Evolutionary conservation across 306 rosid genomes (phyloP), one percentile per base, ranked within the genome.

Genomic region (Quercus mongolica): DNA sequence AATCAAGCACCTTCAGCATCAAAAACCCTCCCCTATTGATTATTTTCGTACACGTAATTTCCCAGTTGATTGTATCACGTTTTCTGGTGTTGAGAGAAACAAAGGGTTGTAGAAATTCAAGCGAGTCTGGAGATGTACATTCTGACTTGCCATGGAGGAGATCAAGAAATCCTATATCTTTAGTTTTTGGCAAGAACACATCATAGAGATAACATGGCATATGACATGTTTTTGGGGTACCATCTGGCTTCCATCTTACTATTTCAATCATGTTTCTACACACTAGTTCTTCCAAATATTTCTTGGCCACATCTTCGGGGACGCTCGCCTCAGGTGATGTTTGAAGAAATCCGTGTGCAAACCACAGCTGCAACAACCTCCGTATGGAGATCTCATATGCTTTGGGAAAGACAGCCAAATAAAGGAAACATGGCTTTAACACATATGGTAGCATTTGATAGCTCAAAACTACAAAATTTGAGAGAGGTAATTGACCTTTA

Each of bases 1-100:
- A 77, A 79, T 79, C 67, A 17, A 79, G 76, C 77, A 72, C 82
- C 25, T n/a, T 79, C 13, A 61, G 82, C 28, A 79, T 14, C 13
- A 55, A 30, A 52, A 59, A 79, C 3, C 77, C 77, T 28, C 82
- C 26, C 28, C 31, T 71, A 10, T 11, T 21, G 6, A 35, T 72
- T n/a, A 63, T 31, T 30, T 30, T 59, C 18, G 5, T 52, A 13
- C 61, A 19, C n/a, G 30, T 25, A 26, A 4, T 5, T 19, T 76
- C 20, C n/a, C 70, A 55, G 62, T 23, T 1, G 1, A 1, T 1
- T 23, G 25, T 23, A 1, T 23, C 1, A 23, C 51, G 51, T 54
- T 52, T 79, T n/a, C 52, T 10, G 38, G 62, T 23, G 44, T 71
- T 61, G 54, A 79, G 72, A 64, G 72, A 79, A 63, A 72, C 38